These are phyloP conservation scores for Saccharum officinarum DNA, from an alignment of 176 grass and related monocot genomes.

Conservation along the genomic window DNA sequence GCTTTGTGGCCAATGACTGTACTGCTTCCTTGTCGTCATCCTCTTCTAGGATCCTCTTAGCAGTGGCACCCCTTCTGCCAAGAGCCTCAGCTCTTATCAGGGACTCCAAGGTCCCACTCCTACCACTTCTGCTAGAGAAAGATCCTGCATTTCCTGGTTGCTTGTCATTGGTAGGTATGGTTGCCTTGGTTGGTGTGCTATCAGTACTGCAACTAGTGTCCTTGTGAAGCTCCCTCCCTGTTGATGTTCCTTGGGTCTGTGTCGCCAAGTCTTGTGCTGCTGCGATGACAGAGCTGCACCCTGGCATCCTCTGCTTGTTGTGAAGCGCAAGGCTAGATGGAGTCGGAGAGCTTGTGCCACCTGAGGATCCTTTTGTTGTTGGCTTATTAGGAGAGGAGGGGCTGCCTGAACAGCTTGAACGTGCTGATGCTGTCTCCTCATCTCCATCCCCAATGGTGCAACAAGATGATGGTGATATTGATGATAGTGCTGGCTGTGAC, in stretches of 20 bases:
- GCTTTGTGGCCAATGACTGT: conserved; percentile 36
- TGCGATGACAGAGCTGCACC: neutral
- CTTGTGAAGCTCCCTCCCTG: neutral
- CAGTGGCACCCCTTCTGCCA: conserved; percentile 42
- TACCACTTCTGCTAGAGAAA: conserved; percentile 9
- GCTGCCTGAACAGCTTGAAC: conserved; percentile 34
- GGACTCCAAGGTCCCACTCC: conserved; percentile 63
- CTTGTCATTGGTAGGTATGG: conserved; percentile 17
- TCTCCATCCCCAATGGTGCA: conserved; percentile 20
- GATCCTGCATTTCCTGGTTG: neutral
- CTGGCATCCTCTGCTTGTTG: conserved; percentile 25
- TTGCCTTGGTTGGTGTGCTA: neutral
- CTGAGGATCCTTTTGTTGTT: conserved; percentile 21
- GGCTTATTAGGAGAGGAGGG: conserved; percentile 22
- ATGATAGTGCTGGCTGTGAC: neutral
- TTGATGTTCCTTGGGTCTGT: conserved; percentile 34
- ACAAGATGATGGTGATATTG: conserved; percentile 19
- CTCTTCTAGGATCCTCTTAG: conserved; percentile 42
- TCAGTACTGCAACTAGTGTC: neutral
- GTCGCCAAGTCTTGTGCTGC: conserved; percentile 46
- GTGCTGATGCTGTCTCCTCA: conserved; percentile 22
- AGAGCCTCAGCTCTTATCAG: conserved; percentile 70
- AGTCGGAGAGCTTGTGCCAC: conserved; percentile 33
- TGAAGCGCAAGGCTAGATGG: conserved; percentile 27
- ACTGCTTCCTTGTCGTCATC: conserved; percentile 5